Evolutionary conservation across 257 asterid species (phyloP).

Genomic region (Plantago elongata): DNA sequence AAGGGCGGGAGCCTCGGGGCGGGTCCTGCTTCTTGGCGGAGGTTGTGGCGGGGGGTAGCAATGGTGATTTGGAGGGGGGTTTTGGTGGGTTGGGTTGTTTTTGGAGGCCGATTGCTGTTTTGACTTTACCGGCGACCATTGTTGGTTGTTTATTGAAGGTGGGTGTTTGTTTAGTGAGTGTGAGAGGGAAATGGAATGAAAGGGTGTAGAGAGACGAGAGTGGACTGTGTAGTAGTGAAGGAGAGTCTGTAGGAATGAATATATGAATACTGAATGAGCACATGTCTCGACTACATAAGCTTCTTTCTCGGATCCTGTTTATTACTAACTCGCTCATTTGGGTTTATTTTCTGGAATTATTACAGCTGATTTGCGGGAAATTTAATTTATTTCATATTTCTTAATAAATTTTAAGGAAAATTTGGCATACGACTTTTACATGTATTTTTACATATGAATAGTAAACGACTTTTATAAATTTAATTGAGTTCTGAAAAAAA

Average conservation of each 20-base stretch:
- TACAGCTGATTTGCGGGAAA: too few relatives aligned
- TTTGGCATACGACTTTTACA: too few relatives aligned
- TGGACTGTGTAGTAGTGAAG: too few relatives aligned
- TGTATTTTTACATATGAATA: too few relatives aligned
- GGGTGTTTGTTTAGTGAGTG: too few relatives aligned
- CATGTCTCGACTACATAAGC: not conserved
- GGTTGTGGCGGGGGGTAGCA: conserved; percentile 27
- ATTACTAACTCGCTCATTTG: not conserved
- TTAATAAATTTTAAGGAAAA: too few relatives aligned
- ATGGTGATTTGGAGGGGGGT: conserved; percentile 40
- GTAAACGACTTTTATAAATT: too few relatives aligned
- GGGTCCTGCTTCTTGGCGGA: conserved; percentile 35
- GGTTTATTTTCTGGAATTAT: too few relatives aligned
- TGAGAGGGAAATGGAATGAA: too few relatives aligned
- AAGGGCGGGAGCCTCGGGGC: conserved; percentile 43
- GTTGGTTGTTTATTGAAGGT: not conserved
- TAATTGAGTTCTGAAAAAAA: too few relatives aligned
- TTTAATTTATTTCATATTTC: too few relatives aligned
- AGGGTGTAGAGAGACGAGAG: not conserved
- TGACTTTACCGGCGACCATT: conserved; percentile 89
- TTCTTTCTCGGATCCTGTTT: not conserved
- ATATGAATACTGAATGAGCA: not conserved
- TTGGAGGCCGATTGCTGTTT: conserved; percentile 72
- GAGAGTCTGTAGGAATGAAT: too few relatives aligned
- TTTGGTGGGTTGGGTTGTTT: conserved; percentile 47